phyloP scores from a whole-genome alignment of 1,284 basidiomycete genomes.

The Meripilus lineatus region DNA sequence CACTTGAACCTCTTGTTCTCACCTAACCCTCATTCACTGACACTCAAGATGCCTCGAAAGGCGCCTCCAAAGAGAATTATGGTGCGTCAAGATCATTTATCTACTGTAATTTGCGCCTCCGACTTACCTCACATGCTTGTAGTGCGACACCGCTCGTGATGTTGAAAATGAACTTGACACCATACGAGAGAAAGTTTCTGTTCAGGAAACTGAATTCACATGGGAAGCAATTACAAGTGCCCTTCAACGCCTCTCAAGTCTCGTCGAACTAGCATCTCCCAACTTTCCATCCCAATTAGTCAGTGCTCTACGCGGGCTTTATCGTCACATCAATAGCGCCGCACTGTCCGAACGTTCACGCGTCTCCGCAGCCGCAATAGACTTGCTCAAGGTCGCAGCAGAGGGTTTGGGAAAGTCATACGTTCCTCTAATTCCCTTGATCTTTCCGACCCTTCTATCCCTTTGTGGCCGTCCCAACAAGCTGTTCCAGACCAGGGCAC shows the following conservation, averaged over 20 bases:
- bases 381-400: slow-evolving; percentile 54
- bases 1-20: not conserved
- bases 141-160: not conserved
- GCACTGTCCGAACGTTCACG: slow-evolving; percentile 76
- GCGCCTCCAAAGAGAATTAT: not conserved
- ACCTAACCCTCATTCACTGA: not conserved
- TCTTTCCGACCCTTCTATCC: slow-evolving; percentile 63
- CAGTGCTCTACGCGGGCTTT: slow-evolving; percentile 46
- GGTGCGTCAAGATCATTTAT: not conserved
- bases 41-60: too few relatives aligned
- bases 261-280: slow-evolving; percentile 55
- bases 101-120: too few relatives aligned
- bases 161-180: slow-evolving; percentile 12
- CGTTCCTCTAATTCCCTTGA: slow-evolving; percentile 62
- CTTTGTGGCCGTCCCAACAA: slow-evolving; percentile 80
- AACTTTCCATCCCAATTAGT: slow-evolving; percentile 55
- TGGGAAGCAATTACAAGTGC: slow-evolving; percentile 73
- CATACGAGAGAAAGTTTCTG: slow-evolving; percentile 32
- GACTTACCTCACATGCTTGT: not conserved
- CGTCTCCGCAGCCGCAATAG: slow-evolving; percentile 68
- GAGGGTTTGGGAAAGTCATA: slow-evolving; percentile 57
- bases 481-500: slow-evolving; percentile 66
- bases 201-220: slow-evolving; percentile 76
- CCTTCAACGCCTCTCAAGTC: slow-evolving; percentile 45
- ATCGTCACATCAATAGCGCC: slow-evolving; percentile 53